These are phyloP conservation scores for Malbranchea zuffiana DNA, from an alignment of 2,329 filamentous ascomycete genomes.

Conservation along the genomic window DNA sequence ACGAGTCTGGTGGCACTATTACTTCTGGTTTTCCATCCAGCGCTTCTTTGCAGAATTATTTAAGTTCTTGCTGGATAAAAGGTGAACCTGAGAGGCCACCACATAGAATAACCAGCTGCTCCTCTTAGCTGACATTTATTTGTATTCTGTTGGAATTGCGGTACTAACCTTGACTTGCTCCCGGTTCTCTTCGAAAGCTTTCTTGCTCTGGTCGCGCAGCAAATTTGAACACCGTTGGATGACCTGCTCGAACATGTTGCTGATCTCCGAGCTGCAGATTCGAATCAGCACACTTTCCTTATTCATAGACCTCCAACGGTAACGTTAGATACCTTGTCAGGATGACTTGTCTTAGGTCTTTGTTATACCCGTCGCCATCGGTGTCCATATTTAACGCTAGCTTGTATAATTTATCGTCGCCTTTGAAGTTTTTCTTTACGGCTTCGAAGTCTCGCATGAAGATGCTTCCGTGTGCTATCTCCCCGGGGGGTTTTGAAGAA, in stretches of 20 bases:
- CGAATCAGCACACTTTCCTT: background rate
- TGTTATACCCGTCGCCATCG: conserved; percentile 3
- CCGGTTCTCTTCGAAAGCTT: no score
- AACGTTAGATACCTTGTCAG: conserved; percentile 6
- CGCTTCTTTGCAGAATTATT: conserved; percentile 10
- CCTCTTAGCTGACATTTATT: no score
- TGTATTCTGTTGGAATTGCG: background rate
- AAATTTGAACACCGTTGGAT: no score
- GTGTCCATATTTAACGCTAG: conserved; percentile 9
- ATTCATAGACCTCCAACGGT: background rate
- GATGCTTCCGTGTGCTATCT: conserved; percentile 17
- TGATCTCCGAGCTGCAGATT: conserved; percentile 9
- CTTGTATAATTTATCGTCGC: background rate
- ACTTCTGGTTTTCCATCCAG: conserved; percentile 8
- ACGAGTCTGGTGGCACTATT: conserved; percentile 11
- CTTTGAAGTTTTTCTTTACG: conserved; percentile 18
- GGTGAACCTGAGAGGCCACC: conserved; percentile 8
- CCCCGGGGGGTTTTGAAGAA: conserved; percentile 11
- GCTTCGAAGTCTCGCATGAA: conserved; percentile 24
- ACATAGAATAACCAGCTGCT: conserved; percentile 10
- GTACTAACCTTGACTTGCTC: no score
- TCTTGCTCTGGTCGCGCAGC: no score
- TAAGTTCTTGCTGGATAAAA: conserved; percentile 13
- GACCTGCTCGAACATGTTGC: conserved; percentile 10
- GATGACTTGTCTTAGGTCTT: background rate